A percentile compares a stretch with the other conserved stretches of the same genome.
These are phyloP conservation scores for Domatiomyces catenatus DNA, from an alignment of 2,329 filamentous ascomycete genomes.

Conservation along the genomic window DNA sequence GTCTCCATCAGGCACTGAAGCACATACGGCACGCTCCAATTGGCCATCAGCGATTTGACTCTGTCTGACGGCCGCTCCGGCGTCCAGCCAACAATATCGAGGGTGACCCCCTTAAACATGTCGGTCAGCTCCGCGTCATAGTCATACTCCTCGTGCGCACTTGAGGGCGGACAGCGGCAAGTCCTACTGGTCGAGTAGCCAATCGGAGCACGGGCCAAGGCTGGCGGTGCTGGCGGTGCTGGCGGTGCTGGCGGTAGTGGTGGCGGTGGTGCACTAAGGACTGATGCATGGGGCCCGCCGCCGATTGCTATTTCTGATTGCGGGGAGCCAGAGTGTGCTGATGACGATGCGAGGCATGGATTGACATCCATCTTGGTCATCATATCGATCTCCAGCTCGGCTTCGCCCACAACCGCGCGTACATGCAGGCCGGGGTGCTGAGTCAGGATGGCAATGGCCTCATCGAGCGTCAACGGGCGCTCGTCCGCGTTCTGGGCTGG, in stretches of 20 bases:
- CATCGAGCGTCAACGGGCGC: neutral
- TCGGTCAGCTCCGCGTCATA: neutral
- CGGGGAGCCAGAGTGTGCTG: neutral
- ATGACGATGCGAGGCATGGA: neutral
- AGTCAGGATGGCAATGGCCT: neutral
- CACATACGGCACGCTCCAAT: neutral
- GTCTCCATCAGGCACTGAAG: neutral
- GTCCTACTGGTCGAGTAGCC: neutral
- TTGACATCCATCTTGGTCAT: neutral
- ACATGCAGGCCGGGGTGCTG: neutral
- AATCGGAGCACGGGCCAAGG: neutral
- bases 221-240: no score
- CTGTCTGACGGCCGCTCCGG: neutral
- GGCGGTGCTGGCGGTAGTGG: no score
- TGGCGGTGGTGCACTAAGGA: neutral
- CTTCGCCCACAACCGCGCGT: constrained; percentile 25
- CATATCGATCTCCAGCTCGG: constrained; percentile 7
- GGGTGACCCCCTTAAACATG: neutral
- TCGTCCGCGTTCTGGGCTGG: neutral
- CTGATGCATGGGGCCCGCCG: neutral
- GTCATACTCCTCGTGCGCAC: neutral
- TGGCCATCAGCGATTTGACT: neutral
- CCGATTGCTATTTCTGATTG: neutral
- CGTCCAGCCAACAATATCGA: neutral
- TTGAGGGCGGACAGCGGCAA: neutral